phyloP scores from a whole-genome alignment of 129 eudicot genomes.

The Ambrosia trifida region DNA sequence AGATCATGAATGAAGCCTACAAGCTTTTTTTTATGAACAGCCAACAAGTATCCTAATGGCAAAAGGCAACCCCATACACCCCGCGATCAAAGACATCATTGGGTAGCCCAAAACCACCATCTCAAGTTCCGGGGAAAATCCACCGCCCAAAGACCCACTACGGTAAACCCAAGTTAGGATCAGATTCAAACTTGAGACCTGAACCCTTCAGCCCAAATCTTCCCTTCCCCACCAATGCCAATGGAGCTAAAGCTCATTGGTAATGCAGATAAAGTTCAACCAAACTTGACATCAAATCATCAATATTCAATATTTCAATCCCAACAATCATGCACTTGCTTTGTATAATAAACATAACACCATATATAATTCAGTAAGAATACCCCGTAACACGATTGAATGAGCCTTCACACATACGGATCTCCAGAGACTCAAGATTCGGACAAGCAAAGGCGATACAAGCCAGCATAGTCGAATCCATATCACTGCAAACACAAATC shows the following conservation, averaged over 20 bases:
- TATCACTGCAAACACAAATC: constrained; percentile 61
- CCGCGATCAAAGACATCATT: too few relatives aligned
- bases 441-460: constrained; percentile 97
- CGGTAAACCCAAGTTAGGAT: too few relatives aligned
- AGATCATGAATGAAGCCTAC: not conserved
- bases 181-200: too few relatives aligned
- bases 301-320: not conserved
- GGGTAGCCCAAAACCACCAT: too few relatives aligned
- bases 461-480: constrained; percentile 91
- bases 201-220: too few relatives aligned
- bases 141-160: too few relatives aligned
- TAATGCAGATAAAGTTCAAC: not conserved
- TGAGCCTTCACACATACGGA: constrained; percentile 50
- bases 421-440: constrained; percentile 71
- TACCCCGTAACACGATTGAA: constrained; percentile 90
- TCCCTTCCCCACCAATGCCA: too few relatives aligned
- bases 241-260: not conserved
- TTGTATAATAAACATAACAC: constrained; percentile 12
- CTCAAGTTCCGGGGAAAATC: too few relatives aligned
- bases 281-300: not conserved
- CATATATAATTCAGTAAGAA: not conserved
- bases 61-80: too few relatives aligned
- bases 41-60: too few relatives aligned
- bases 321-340: not conserved
- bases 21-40: not conserved